These are phyloP conservation scores for Aspergillus cejpii DNA, from an alignment of 2,329 filamentous ascomycete genomes.

Conservation along the genomic window DNA sequence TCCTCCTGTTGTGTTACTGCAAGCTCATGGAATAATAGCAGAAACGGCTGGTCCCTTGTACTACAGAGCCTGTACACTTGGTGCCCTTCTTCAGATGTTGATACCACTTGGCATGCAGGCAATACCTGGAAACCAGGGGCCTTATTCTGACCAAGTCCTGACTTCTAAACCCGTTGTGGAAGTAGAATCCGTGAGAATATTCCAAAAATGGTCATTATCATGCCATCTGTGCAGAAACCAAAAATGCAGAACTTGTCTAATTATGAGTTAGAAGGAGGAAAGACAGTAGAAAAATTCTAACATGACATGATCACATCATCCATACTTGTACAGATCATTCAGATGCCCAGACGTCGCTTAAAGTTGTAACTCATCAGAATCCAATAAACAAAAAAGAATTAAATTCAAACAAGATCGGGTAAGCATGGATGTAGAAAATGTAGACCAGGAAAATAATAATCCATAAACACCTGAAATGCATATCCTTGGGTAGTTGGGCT, in stretches of 20 bases:
- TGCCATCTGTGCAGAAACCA: not conserved
- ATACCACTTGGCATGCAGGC: not conserved
- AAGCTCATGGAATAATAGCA: too few species aligned
- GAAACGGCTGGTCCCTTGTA: too few species aligned
- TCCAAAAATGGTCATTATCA: not conserved
- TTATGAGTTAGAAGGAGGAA: not conserved
- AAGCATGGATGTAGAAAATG: constrained; percentile 4
- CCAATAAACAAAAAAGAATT: not conserved
- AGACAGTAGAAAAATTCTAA: constrained; percentile 9
- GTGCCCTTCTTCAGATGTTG: not conserved
- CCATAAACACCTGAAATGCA: constrained; percentile 19
- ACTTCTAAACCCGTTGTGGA: not conserved
- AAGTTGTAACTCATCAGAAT: not conserved
- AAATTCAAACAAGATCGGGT: constrained; percentile 3
- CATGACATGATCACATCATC: constrained; percentile 18
- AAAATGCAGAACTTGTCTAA: not conserved
- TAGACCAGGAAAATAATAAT: constrained; percentile 2
- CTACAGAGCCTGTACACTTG: too few species aligned
- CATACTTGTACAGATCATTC: constrained; percentile 17
- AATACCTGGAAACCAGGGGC: not conserved
- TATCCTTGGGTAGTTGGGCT: constrained; percentile 1
- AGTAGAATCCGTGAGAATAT: not conserved
- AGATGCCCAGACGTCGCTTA: not conserved
- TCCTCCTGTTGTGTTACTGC: not conserved
- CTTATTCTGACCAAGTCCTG: too few species aligned